Conservation (phyloP, 805 yeast genomes). For the Ascoidea tarda region DNA sequence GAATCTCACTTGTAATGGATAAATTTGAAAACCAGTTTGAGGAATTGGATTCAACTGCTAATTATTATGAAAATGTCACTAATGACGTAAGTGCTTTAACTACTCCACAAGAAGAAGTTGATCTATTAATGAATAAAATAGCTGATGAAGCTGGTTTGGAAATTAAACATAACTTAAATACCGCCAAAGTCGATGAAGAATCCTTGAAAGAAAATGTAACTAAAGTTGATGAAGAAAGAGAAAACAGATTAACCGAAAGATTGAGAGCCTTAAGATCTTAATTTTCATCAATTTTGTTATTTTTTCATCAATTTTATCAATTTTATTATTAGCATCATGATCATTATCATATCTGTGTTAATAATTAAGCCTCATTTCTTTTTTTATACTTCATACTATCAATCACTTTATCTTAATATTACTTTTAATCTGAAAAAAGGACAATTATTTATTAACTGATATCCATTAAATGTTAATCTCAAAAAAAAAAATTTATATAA, state of each 20-base stretch:
- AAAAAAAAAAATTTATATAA: too few relatives aligned
- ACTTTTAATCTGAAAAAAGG: too few relatives aligned
- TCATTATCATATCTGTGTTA: too few relatives aligned
- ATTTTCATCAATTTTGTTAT: not conserved
- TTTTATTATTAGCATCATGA: too few relatives aligned
- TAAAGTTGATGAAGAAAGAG: conserved; percentile 50
- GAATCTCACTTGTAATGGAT: conserved; percentile 90
- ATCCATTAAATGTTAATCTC: too few relatives aligned
- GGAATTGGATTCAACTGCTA: conserved; percentile 86
- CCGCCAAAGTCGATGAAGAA: conserved; percentile 38
- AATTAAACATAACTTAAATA: conserved; percentile 69
- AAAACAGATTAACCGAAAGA: conserved; percentile 78
- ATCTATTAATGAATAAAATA: conserved; percentile 74
- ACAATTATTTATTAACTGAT: too few relatives aligned
- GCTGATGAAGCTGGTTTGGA: conserved; percentile 98
- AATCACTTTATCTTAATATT: too few relatives aligned
- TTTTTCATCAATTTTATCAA: too few relatives aligned
- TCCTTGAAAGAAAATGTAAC: conserved; percentile 19
- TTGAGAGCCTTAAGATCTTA: conserved; percentile 66
- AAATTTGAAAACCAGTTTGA: conserved; percentile 93
- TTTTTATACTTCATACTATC: too few relatives aligned
- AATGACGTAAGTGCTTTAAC: conserved; percentile 75
- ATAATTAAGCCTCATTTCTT: too few relatives aligned
- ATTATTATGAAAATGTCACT: conserved; percentile 86
- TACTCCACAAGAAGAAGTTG: conserved; percentile 94